Conservation (phyloP, 441 rosid species). For the Jatropha multifida region DNA sequence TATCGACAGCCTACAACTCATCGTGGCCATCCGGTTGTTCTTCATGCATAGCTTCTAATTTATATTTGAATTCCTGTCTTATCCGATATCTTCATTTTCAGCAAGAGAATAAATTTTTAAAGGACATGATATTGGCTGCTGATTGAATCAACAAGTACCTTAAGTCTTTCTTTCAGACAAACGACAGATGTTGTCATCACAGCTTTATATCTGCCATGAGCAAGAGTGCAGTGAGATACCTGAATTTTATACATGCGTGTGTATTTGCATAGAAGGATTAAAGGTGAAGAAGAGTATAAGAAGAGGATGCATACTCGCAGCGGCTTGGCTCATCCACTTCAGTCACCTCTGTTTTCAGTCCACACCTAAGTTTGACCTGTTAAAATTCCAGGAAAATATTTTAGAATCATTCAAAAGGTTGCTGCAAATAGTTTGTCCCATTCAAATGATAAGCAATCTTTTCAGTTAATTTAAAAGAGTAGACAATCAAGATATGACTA, state of each 20-base stretch:
- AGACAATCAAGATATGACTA: not conserved
- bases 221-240: slow-evolving; percentile 13
- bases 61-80: slow-evolving; percentile 40
- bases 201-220: slow-evolving; percentile 39
- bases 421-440: not conserved
- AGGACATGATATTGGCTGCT: not conserved
- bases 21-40: slow-evolving; percentile 33
- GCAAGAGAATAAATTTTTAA: not conserved
- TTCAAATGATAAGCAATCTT: not conserved
- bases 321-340: slow-evolving; percentile 52
- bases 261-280: not conserved
- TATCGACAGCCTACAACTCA: slow-evolving; percentile 32
- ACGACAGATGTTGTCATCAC: slow-evolving; percentile 37
- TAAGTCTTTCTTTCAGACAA: slow-evolving; percentile 39
- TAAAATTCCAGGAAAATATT: slow-evolving; percentile 4
- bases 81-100: not conserved
- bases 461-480: not conserved
- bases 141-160: slow-evolving; percentile 24
- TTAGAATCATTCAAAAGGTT: not conserved
- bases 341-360: slow-evolving; percentile 40
- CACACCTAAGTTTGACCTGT: slow-evolving; percentile 51
- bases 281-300: not conserved
- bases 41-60: slow-evolving; percentile 33
- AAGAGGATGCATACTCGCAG: slow-evolving; percentile 40
- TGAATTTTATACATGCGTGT: slow-evolving; percentile 1